phyloP scores from a whole-genome alignment of 768 basidiomycete species.

The Tephrocybe rancida region DNA sequence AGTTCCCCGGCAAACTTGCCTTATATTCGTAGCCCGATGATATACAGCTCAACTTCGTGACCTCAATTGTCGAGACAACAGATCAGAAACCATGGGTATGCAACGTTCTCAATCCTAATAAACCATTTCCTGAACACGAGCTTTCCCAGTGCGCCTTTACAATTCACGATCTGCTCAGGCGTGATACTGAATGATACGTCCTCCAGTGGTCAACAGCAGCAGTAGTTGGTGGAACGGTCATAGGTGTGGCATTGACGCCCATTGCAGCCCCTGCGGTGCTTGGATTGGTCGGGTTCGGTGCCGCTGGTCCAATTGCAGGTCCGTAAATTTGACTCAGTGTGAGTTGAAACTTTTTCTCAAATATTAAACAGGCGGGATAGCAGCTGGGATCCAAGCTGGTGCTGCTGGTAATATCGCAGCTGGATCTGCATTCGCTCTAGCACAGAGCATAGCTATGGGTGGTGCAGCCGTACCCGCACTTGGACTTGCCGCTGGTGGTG shows the following conservation, averaged over 20 bases:
- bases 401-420: slow-evolving; percentile 22
- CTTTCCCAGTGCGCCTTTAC: too few species aligned
- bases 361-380: slow-evolving; percentile 17
- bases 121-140: too few species aligned
- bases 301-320: slow-evolving; percentile 20
- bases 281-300: slow-evolving; percentile 19
- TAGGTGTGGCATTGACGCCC: slow-evolving; percentile 14
- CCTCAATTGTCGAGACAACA: too few species aligned
- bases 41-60: too few species aligned
- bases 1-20: too few species aligned
- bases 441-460: slow-evolving; percentile 22
- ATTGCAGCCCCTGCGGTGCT: slow-evolving; percentile 13
- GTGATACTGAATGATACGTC: too few species aligned
- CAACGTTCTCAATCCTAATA: too few species aligned
- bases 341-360: too few species aligned
- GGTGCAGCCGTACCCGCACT: slow-evolving; percentile 10
- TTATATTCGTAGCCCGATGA: too few species aligned
- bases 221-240: not conserved
- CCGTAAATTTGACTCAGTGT: not conserved
- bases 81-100: too few species aligned
- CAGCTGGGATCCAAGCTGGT: slow-evolving; percentile 21
- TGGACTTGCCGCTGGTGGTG: slow-evolving; percentile 3
- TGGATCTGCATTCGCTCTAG: slow-evolving; percentile 21
- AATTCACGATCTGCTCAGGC: too few species aligned
- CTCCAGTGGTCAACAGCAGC: not conserved